These are phyloP conservation scores for Hypomontagnella submonticulosa DNA, from an alignment of 495 filamentous ascomycete species.

Conservation along the genomic window DNA sequence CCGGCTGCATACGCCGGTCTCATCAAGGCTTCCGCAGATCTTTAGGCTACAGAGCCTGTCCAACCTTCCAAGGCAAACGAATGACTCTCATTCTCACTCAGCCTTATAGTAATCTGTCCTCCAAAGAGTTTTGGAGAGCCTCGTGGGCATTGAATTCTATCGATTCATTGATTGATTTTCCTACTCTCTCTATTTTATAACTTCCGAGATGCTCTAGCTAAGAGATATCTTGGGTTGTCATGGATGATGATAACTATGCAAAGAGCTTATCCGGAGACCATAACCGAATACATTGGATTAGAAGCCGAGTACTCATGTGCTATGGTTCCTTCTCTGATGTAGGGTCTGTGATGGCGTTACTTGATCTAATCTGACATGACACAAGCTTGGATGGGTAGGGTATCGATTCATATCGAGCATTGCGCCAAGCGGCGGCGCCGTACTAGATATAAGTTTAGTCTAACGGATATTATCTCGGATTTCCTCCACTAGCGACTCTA, in stretches of 20 bases:
- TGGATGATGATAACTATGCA: constrained; percentile 57
- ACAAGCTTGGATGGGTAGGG: constrained; percentile 9
- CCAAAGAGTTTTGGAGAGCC: constrained; percentile 5
- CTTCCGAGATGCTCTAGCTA: constrained; percentile 19
- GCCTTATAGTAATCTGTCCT: constrained; percentile 14
- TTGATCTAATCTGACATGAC: constrained; percentile 67
- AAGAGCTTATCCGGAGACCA: constrained; percentile 58
- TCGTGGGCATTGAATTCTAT: constrained; percentile 2
- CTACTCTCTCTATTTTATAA: not conserved
- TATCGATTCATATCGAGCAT: constrained; percentile 26
- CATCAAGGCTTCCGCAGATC: constrained; percentile 31
- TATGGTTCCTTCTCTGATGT: constrained; percentile 63
- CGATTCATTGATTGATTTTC: constrained; percentile 6
- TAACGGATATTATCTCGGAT: constrained; percentile 53
- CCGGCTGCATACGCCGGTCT: constrained; percentile 12
- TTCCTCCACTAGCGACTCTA: constrained; percentile 64
- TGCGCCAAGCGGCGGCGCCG: constrained; percentile 18
- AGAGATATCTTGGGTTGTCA: constrained; percentile 36
- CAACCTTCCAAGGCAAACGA: constrained; percentile 16
- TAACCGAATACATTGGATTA: constrained; percentile 31
- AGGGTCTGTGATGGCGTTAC: constrained; percentile 61
- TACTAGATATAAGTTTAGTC: constrained; percentile 16
- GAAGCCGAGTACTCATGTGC: constrained; percentile 55
- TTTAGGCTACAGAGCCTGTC: constrained; percentile 31
- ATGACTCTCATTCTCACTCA: constrained; percentile 27